These are phyloP conservation scores for Fraxinus excelsior DNA, from an alignment of 257 asterid genomes.

Conservation along the genomic window DNA sequence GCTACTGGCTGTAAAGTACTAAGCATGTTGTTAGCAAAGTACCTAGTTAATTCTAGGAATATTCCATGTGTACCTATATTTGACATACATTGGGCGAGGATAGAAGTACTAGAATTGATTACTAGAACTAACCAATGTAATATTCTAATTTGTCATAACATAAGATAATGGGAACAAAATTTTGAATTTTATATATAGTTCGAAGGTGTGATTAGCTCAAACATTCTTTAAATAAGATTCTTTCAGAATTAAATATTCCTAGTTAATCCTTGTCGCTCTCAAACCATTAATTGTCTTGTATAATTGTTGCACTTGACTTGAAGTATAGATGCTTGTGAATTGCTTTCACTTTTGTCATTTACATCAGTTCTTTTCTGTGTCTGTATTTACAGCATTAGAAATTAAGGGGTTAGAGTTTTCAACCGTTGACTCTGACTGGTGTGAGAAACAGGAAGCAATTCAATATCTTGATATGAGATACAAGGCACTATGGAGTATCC, in stretches of 20 bases:
- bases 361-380: background rate
- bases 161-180: no score
- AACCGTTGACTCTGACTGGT: constrained; percentile 60
- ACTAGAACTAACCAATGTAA: no score
- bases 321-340: constrained; percentile 24
- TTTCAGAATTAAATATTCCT: background rate
- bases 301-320: constrained; percentile 15
- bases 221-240: background rate
- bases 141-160: no score
- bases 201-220: background rate
- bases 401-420: constrained; percentile 59
- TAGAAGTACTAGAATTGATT: no score
- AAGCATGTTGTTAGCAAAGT: no score
- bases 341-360: constrained; percentile 22
- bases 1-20: no score
- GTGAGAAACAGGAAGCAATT: constrained; percentile 70
- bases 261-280: constrained; percentile 12
- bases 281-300: constrained; percentile 4
- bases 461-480: constrained; percentile 67
- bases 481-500: constrained; percentile 62
- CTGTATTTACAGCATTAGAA: constrained; percentile 39
- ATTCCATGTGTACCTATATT: no score
- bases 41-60: no score
- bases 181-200: no score
- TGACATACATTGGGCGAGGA: no score